Evolutionary conservation across 1,284 basidiomycete genomes (phyloP).

Genomic region (Sphagnurus paluster): DNA sequence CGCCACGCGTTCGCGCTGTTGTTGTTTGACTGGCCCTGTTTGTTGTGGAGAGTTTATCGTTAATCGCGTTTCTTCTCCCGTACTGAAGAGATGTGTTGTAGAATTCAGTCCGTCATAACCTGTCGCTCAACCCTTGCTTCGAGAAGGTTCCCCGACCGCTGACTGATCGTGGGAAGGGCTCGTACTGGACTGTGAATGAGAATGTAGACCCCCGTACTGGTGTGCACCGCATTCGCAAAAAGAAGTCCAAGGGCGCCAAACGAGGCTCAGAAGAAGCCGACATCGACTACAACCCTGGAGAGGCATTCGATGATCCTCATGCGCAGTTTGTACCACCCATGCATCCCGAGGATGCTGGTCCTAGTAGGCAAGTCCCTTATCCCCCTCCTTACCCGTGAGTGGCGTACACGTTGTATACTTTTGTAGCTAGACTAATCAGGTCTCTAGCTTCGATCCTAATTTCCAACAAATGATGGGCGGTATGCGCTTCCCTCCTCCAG

Average conservation of each 20-base stretch:
- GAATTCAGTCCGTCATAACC: constrained; percentile 94
- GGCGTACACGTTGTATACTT: constrained; percentile 11
- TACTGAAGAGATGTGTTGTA: constrained; percentile 34
- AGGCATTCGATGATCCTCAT: constrained; percentile 51
- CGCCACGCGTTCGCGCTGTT: constrained; percentile 56
- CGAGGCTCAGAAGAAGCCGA: constrained; percentile 53
- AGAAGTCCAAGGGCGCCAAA: constrained; percentile 63
- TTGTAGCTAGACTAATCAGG: constrained; percentile 15
- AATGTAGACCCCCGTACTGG: constrained; percentile 84
- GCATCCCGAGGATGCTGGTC: constrained; percentile 55
- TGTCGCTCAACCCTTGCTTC: constrained; percentile 92
- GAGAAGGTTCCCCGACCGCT: constrained; percentile 88
- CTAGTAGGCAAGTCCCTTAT: constrained; percentile 53
- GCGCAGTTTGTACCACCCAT: constrained; percentile 58
- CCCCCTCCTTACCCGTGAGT: constrained; percentile 57
- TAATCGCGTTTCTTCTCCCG: constrained; percentile 21
- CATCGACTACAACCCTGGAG: constrained; percentile 59
- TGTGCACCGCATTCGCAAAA: constrained; percentile 81
- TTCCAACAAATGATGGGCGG: constrained; percentile 65
- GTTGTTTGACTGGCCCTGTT: constrained; percentile 49
- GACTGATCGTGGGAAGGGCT: constrained; percentile 85
- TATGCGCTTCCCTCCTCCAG: constrained; percentile 58
- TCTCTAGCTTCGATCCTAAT: constrained; percentile 61
- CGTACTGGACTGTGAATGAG: constrained; percentile 87
- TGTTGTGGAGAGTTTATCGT: constrained; percentile 54